Percentiles rank a stretch among this genome's conserved stretches.
Conservation (phyloP, 495 filamentous ascomycete genomes). For the Penicillium dipodomyicola region DNA sequence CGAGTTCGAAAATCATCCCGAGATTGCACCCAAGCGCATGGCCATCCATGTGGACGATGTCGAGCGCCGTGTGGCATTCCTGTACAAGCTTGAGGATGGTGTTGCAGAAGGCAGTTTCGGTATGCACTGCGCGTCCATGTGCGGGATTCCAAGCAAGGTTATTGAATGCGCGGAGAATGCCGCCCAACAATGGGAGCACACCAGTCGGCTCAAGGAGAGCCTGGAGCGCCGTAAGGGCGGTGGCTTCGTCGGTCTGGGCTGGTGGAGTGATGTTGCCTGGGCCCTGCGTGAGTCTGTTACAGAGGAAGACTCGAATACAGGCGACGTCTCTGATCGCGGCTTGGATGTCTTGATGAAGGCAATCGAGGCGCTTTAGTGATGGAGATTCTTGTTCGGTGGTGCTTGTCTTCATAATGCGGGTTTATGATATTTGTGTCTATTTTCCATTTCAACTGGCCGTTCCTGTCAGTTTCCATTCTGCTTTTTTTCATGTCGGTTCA, state of each 20-base stretch:
- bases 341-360: slow-evolving; percentile 72
- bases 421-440: background rate
- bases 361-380: slow-evolving; percentile 66
- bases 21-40: slow-evolving; percentile 85
- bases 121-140: slow-evolving; percentile 99
- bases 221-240: slow-evolving; percentile 73
- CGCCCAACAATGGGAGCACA: slow-evolving; percentile 95
- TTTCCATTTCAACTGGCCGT: background rate
- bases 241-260: slow-evolving; percentile 77
- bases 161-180: slow-evolving; percentile 85
- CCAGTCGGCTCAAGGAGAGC: slow-evolving; percentile 81
- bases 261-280: slow-evolving; percentile 90
- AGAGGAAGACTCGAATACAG: slow-evolving; percentile 44
- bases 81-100: slow-evolving; percentile 92
- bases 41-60: slow-evolving; percentile 90
- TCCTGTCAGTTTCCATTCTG: background rate
- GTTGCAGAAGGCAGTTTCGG: slow-evolving; percentile 97
- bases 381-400: slow-evolving; percentile 7
- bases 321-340: slow-evolving; percentile 46
- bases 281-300: slow-evolving; percentile 58
- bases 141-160: slow-evolving; percentile 80
- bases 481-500: background rate
- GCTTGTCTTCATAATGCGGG: slow-evolving; percentile 2
- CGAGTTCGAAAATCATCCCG: slow-evolving; percentile 85
- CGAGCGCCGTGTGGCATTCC: slow-evolving; percentile 78